These are phyloP conservation scores for Kondoa subrosea DNA, from an alignment of 768 basidiomycete species.

Conservation along the genomic window DNA sequence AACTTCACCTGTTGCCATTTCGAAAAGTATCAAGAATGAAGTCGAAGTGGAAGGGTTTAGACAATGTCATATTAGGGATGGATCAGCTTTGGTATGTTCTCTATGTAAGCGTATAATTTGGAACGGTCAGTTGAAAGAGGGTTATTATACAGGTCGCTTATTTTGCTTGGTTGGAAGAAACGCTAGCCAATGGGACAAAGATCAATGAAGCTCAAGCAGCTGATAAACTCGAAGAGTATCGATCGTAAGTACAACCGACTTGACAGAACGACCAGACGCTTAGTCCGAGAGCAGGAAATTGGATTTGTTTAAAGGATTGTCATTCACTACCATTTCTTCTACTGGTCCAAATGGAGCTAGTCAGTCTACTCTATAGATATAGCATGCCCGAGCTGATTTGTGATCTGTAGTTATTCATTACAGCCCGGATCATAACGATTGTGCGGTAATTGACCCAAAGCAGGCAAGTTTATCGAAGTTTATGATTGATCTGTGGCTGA, in stretches of 20 bases:
- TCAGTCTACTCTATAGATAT: too few species aligned
- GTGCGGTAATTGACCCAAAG: slow-evolving; percentile 47
- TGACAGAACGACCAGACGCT: not conserved
- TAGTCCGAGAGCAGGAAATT: slow-evolving; percentile 43
- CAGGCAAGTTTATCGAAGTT: slow-evolving; percentile 5
- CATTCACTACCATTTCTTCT: slow-evolving; percentile 82
- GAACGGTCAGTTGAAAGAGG: too few species aligned
- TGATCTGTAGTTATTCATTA: slow-evolving; percentile 99
- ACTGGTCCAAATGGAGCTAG: slow-evolving; percentile 83
- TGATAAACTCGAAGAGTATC: slow-evolving; percentile 55
- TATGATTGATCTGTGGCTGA: too few species aligned
- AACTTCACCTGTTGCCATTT: slow-evolving; percentile 43
- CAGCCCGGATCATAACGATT: slow-evolving; percentile 54
- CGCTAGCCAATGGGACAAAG: slow-evolving; percentile 44
- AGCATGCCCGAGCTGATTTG: too few species aligned
- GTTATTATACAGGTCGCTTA: slow-evolving; percentile 43
- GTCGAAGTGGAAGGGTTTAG: slow-evolving; percentile 80
- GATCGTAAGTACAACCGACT: slow-evolving; percentile 53
- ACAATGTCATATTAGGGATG: slow-evolving; percentile 72
- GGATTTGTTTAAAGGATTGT: slow-evolving; percentile 64
- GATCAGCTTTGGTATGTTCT: slow-evolving; percentile 47
- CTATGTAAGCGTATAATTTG: not conserved
- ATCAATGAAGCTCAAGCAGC: slow-evolving; percentile 68
- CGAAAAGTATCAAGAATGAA: slow-evolving; percentile 34
- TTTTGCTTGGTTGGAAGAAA: slow-evolving; percentile 87